These are phyloP conservation scores for Gossypium herbaceum DNA, from an alignment of 345 rosid species.

Conservation along the genomic window DNA sequence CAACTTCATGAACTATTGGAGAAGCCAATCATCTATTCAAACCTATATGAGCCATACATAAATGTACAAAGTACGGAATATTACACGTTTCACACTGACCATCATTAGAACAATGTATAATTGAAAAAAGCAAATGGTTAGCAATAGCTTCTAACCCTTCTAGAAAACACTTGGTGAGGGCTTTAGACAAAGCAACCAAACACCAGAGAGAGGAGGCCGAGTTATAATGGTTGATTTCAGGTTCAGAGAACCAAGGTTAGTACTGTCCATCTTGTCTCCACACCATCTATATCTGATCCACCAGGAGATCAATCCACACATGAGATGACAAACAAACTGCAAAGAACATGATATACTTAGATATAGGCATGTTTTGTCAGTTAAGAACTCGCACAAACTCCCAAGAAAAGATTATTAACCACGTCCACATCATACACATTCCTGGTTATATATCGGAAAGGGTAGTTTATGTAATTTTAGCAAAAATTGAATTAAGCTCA, in stretches of 20 bases:
- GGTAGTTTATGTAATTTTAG: background rate
- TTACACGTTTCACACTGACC: conserved; percentile 1
- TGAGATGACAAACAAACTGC: conserved; percentile 4
- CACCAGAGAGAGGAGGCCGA: background rate
- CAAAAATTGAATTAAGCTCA: background rate
- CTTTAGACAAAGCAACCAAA: conserved; percentile 9
- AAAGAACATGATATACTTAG: background rate
- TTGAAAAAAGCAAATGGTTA: background rate
- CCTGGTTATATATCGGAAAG: background rate
- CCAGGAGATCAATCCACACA: background rate
- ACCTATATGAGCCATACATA: conserved; percentile 6
- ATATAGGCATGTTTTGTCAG: background rate
- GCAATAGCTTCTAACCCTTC: conserved; percentile 23
- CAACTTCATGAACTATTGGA: background rate
- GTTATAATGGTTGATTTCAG: background rate
- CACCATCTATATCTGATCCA: conserved; percentile 7
- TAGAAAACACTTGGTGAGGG: conserved; percentile 13
- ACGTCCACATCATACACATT: background rate
- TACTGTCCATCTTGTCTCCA: conserved; percentile 6
- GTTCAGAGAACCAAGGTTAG: conserved; percentile 4
- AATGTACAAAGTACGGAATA: conserved; percentile 1
- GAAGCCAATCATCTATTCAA: background rate
- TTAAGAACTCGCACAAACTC: background rate
- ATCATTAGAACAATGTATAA: background rate
- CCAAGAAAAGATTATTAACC: background rate